These are phyloP conservation scores for Termitomyces sp. DNA, from an alignment of 768 basidiomycete species.

Conservation along the genomic window DNA sequence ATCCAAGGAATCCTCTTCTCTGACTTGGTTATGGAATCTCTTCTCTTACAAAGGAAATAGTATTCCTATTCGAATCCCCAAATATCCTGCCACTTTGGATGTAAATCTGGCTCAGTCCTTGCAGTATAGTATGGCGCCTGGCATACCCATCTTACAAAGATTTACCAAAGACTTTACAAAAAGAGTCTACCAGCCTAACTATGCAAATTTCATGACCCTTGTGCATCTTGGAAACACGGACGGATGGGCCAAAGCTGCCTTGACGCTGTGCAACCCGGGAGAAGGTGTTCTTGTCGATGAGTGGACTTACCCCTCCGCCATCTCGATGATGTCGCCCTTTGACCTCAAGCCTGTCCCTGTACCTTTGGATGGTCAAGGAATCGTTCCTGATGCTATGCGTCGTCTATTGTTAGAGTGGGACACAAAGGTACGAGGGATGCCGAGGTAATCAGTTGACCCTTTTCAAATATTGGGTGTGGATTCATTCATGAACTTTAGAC, in stretches of 20 bases:
- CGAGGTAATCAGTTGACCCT: slow-evolving; percentile 33
- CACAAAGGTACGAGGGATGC: slow-evolving; percentile 44
- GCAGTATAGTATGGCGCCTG: too few relatives aligned
- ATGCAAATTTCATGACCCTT: slow-evolving; percentile 47
- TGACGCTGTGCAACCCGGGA: slow-evolving; percentile 62
- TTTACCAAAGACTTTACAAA: slow-evolving; percentile 47
- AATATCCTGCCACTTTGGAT: too few relatives aligned
- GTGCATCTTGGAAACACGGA: slow-evolving; percentile 69
- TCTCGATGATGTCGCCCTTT: slow-evolving; percentile 29
- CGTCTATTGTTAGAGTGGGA: slow-evolving; percentile 64
- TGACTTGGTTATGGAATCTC: too few relatives aligned
- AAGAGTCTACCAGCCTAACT: slow-evolving; percentile 52
- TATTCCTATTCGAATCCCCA: too few relatives aligned
- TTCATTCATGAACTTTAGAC: slow-evolving; percentile 30
- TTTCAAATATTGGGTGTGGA: not conserved
- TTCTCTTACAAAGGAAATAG: too few relatives aligned
- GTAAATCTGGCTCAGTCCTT: too few relatives aligned
- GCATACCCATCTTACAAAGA: too few relatives aligned
- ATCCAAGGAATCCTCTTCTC: too few relatives aligned
- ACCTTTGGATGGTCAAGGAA: slow-evolving; percentile 56
- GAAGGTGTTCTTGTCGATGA: slow-evolving; percentile 52
- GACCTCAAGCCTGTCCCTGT: slow-evolving; percentile 47
- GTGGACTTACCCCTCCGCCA: slow-evolving; percentile 68
- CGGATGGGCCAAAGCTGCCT: slow-evolving; percentile 53
- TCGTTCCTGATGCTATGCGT: slow-evolving; percentile 62